Evolutionary conservation across 805 yeast genomes (phyloP).

Genomic region (Candida caryicola): DNA sequence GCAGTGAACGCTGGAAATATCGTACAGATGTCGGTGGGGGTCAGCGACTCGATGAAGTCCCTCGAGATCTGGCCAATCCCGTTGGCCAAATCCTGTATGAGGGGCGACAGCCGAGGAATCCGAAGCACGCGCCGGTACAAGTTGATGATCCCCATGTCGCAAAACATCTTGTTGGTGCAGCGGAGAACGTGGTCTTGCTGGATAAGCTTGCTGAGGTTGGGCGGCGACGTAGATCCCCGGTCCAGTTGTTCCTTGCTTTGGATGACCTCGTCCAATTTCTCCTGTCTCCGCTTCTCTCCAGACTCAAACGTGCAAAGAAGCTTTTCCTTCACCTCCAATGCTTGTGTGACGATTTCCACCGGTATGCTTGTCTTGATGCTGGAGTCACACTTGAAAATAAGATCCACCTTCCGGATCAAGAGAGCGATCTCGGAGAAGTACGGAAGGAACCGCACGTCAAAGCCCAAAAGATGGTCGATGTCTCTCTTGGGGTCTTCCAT

Average conservation of each 20-base stretch:
- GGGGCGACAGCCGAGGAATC: conserved; percentile 42
- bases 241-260: conserved; percentile 9
- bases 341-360: conserved; percentile 24
- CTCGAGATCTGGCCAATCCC: conserved; percentile 38
- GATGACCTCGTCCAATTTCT: conserved; percentile 19
- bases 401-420: conserved; percentile 29
- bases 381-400: conserved; percentile 10
- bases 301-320: conserved; percentile 18
- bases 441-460: conserved; percentile 61
- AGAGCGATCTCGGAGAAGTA: conserved; percentile 49
- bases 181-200: conserved; percentile 34
- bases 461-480: conserved; percentile 63
- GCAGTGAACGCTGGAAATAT: conserved; percentile 55
- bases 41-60: conserved; percentile 40
- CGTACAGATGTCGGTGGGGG: conserved; percentile 55
- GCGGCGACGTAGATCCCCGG: conserved; percentile 12
- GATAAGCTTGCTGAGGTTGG: conserved; percentile 20
- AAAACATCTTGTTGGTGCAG: conserved; percentile 52
- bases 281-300: conserved; percentile 28
- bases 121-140: conserved; percentile 54
- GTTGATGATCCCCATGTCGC: conserved; percentile 53
- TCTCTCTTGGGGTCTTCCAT: conserved; percentile 32
- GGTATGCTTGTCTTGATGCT: conserved; percentile 14
- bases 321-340: conserved; percentile 35
- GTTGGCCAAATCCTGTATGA: conserved; percentile 48